Evolutionary conservation across 176 grass and related monocot species (phyloP).

Genomic region (Aegilops speltoides): DNA sequence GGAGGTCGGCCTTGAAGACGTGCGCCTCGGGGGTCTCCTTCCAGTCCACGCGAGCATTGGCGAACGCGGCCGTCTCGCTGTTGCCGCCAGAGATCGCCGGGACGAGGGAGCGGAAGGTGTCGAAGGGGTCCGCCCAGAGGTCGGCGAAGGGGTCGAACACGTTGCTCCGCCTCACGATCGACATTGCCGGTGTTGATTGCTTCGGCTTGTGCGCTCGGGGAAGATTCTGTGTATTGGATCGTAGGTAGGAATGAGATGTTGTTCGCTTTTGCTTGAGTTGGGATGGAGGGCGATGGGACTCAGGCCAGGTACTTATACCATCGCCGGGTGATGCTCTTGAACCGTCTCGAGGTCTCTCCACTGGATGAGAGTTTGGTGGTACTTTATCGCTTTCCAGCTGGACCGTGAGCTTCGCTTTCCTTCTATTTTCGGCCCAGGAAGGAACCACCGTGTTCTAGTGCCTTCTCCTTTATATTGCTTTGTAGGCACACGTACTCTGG

Average conservation of each 20-base stretch:
- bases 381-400: too few relatives aligned
- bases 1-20: slow-evolving; percentile 47
- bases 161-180: slow-evolving; percentile 42
- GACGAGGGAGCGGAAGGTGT: slow-evolving; percentile 28
- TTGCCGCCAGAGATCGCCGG: neutral
- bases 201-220: neutral
- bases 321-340: too few relatives aligned
- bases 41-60: slow-evolving; percentile 25
- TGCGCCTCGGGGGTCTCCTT: slow-evolving; percentile 35
- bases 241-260: too few relatives aligned
- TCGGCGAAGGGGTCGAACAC: slow-evolving; percentile 46
- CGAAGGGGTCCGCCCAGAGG: slow-evolving; percentile 33
- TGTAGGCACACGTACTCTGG: too few relatives aligned
- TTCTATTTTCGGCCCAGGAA: too few relatives aligned
- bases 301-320: too few relatives aligned
- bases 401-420: too few relatives aligned
- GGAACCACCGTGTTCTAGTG: too few relatives aligned
- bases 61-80: slow-evolving; percentile 17
- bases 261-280: too few relatives aligned
- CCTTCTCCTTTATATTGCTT: too few relatives aligned
- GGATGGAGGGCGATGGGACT: too few relatives aligned
- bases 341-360: slow-evolving; percentile 20
- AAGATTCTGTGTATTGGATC: too few relatives aligned
- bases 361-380: neutral
- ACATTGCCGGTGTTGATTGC: neutral